Evolutionary conservation across 176 grass and related monocot species (phyloP).

Genomic region (Pontederia crassipes): DNA sequence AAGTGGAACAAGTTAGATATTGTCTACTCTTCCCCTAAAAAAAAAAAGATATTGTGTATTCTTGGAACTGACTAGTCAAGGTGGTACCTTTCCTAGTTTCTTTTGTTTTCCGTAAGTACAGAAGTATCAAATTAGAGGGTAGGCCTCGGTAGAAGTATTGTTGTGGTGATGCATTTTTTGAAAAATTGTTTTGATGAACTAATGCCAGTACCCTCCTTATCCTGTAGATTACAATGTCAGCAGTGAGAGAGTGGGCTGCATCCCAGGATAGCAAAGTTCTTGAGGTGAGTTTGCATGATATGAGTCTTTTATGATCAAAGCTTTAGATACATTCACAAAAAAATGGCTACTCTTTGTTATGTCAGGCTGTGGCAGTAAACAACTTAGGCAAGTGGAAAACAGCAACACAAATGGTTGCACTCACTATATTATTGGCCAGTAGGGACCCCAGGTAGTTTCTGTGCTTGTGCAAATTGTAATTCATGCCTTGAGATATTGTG

Average conservation of each 20-base stretch:
- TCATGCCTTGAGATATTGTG: not conserved
- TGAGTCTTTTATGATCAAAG: not conserved
- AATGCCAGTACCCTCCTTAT: not conserved
- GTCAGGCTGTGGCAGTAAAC: constrained; percentile 89
- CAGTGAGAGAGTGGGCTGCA: constrained; percentile 94
- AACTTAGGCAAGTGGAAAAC: constrained; percentile 96
- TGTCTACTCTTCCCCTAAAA: no score
- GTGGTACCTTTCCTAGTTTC: no score
- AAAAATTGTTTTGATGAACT: no score
- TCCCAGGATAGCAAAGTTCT: constrained; percentile 90
- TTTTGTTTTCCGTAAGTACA: no score
- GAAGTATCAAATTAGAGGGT: no score
- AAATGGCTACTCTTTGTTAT: not conserved
- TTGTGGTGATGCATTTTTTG: no score
- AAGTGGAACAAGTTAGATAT: no score
- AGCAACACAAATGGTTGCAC: constrained; percentile 77
- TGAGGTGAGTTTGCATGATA: constrained; percentile 41
- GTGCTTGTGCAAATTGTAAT: not conserved
- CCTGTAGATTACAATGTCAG: constrained; percentile 96
- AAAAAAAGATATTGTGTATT: no score
- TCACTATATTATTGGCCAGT: constrained; percentile 70
- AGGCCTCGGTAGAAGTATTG: no score
- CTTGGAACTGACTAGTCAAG: no score
- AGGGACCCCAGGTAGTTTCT: constrained; percentile 62
- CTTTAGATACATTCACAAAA: not conserved